Conservation (phyloP, 1,284 basidiomycete species). For the Trichosporon sp. region DNA sequence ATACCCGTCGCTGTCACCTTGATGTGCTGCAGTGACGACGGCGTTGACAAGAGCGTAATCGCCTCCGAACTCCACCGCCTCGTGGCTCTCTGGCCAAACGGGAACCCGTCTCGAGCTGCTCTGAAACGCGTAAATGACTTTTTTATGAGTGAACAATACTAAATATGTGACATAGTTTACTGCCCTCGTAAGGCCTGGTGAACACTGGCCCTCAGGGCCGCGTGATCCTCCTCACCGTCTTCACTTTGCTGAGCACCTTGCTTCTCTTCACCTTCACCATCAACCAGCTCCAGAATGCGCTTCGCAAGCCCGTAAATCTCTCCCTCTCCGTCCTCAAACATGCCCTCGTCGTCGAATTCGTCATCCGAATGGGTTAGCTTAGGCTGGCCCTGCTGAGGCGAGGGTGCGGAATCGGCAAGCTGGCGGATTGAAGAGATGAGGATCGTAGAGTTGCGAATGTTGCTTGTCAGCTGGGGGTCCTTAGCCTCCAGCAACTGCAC, state of each 20-base stretch:
- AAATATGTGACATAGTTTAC: conserved; percentile 21
- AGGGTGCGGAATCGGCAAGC: conserved; percentile 73
- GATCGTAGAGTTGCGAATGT: conserved; percentile 78
- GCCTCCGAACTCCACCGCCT: conserved; percentile 46
- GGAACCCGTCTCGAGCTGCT: conserved; percentile 52
- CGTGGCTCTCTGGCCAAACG: conserved; percentile 52
- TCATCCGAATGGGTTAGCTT: conserved; percentile 56
- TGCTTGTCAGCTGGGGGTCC: conserved; percentile 84
- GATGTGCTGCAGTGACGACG: conserved; percentile 26
- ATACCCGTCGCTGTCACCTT: conserved; percentile 43
- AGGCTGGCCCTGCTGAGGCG: conserved; percentile 36
- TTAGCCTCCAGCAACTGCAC: conserved; percentile 94
- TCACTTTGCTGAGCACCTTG: conserved; percentile 25
- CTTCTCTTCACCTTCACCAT: conserved; percentile 25
- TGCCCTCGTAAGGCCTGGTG: conserved; percentile 47
- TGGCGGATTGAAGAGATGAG: conserved; percentile 81
- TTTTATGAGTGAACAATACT: conserved; percentile 39
- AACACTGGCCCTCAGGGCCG: conserved; percentile 52
- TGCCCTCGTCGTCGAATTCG: conserved; percentile 75
- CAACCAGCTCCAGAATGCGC: conserved; percentile 78
- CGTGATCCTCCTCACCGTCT: conserved; percentile 43
- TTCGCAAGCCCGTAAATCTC: conserved; percentile 81
- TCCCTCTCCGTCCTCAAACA: conserved; percentile 59
- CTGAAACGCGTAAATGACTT: conserved; percentile 55
- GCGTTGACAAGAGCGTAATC: conserved; percentile 40